Evolutionary conservation across 192 early-diverging fungal genomes (phyloP), one percentile per base, ranked within the genome.

Genomic region (Spinellus fusiger): DNA sequence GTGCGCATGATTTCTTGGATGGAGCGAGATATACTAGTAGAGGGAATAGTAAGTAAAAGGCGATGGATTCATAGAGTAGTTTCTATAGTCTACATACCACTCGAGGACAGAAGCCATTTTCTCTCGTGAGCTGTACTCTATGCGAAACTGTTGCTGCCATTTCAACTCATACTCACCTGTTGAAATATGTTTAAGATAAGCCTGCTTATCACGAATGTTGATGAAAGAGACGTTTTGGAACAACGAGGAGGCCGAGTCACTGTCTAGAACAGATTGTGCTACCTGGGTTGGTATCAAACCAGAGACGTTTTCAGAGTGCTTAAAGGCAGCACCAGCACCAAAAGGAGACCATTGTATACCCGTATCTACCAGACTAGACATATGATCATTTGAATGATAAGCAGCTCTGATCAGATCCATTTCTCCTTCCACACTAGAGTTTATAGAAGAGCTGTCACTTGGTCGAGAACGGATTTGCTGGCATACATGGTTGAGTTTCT

Each of bases 1-100:
- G 47, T 53, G 13, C 59, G 52, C 10, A 61, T 61, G 1, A 51
- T 50, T 5, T 53, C 59, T 20, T 61, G 52, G 12, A 61, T 25
- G 5, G 49, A 48, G 3, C 49, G 32, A 0, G 59, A 33, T 1
- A 61, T 48, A 37, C 59, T 44, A n/a, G n/a, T n/a, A n/a, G n/a
- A n/a, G n/a, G n/a, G n/a, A n/a, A n/a, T n/a, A n/a, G n/a, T n/a
- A n/a, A n/a, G n/a, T n/a, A n/a, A n/a, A n/a, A n/a, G n/a, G n/a
- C n/a, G n/a, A n/a, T n/a, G n/a, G n/a, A n/a, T n/a, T n/a, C n/a
- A n/a, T n/a, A n/a, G n/a, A n/a, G n/a, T n/a, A n/a, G n/a, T n/a
- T n/a, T n/a, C n/a, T 5, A 3, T n/a, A n/a, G 10, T 3, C 10
- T n/a, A 5, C 18, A 44, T 44, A 44, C 40, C 40, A n/a, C 15